Base-by-base conservation (phyloP, 129 eudicot species). In the Mikania micrantha region DNA sequence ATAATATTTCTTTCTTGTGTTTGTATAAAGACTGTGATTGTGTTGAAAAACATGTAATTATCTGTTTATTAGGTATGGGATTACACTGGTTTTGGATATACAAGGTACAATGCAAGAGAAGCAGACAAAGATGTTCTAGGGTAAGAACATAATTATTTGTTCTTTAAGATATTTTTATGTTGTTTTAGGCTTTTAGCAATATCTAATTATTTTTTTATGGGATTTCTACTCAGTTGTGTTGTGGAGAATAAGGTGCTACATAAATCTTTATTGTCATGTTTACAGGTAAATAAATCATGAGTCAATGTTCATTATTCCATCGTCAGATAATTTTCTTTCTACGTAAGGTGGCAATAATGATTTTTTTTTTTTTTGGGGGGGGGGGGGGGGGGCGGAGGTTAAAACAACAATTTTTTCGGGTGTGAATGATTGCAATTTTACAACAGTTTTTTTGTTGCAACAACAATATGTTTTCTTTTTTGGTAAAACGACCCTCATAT, bases 231-330 rank as follows among this genome's bases (percentile, higher is more conserved):
- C 76, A 86, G 88, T 38, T 94, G 99, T 62, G 99, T 94, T 52
- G 99, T 94, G 80, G 99, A 94, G 88, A 94, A 94, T 42, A 94
- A 94, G 78, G 95, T 94, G 84, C 99, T 89, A 15, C 95, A 82
- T 64, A 85, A 80, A 71, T 94, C 95, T 67, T 83, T 94, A 22
- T 60, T 85, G 41, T 81, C 85, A 28, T 89, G 87, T 82, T 38
- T 94, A 39, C 88, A 86, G 85, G 99, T 84, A 66, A 63, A 74
- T 71, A 20, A 77, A 44, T 66, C 9, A 3, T 21, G n/a, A 29
- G 2, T 25, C 29, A 44, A 6, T 4, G 4, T 16, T 25, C 25
- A 7, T 21, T 40, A 5, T 47, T 17, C 25, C 60, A 52, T 28
- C 44, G 35, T 34, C 22, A 29, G 57, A 19, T 31, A 58, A n/a